phyloP scores from a whole-genome alignment of 257 asterid species.

The Agastache rugosa region DNA sequence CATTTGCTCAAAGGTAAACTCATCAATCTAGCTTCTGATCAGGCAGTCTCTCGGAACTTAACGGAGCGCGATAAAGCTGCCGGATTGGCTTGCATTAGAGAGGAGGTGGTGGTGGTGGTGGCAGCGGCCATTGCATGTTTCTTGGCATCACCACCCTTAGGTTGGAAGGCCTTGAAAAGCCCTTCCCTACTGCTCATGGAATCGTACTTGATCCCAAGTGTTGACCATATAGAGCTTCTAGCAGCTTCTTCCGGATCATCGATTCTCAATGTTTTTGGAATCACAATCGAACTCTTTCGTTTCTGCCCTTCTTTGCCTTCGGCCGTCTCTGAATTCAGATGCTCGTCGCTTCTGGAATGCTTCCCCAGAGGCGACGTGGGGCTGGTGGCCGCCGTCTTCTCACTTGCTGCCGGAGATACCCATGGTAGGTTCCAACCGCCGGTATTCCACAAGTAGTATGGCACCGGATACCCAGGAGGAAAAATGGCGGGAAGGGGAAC shows the following conservation, averaged over 20 bases:
- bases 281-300: constrained; percentile 47
- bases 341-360: constrained; percentile 72
- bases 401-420: not conserved
- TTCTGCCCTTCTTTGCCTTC: constrained; percentile 14
- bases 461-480: constrained; percentile 64
- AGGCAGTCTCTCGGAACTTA: constrained; percentile 65
- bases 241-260: constrained; percentile 96
- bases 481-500: constrained; percentile 60
- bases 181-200: constrained; percentile 56
- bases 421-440: constrained; percentile 71
- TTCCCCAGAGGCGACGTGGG: constrained; percentile 67
- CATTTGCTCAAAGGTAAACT: not conserved
- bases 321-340: constrained; percentile 38
- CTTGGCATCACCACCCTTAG: constrained; percentile 45
- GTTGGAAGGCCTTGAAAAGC: constrained; percentile 74
- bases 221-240: constrained; percentile 85
- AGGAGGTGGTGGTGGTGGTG: constrained; percentile 24
- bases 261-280: constrained; percentile 80
- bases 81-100: constrained; percentile 74
- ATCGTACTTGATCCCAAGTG: constrained; percentile 73
- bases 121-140: constrained; percentile 41
- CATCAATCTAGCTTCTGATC: not conserved
- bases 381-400: constrained; percentile 18
- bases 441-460: constrained; percentile 69
- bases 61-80: constrained; percentile 84